These are phyloP conservation scores for Russula sp. DNA, from an alignment of 768 basidiomycete species.

Conservation along the genomic window DNA sequence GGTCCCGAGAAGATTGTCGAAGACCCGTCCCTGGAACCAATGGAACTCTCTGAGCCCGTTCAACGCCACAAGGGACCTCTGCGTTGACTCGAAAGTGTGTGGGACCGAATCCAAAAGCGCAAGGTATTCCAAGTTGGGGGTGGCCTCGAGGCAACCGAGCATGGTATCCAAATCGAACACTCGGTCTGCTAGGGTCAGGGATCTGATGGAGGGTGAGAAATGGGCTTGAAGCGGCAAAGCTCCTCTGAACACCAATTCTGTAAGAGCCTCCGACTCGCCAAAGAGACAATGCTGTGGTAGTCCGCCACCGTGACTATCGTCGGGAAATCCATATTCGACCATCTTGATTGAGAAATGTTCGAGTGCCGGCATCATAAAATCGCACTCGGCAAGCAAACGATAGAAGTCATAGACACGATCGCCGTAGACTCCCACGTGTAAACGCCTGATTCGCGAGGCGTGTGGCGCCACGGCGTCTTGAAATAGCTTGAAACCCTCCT, in stretches of 20 bases:
- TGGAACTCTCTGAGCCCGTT: conserved; percentile 1
- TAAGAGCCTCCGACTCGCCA: background rate
- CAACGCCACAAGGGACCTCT: background rate
- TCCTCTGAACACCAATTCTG: background rate
- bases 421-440: conserved; percentile 7
- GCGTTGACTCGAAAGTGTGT: background rate
- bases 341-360: conserved; percentile 16
- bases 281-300: background rate
- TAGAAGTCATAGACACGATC: conserved; percentile 14
- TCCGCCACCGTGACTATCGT: background rate
- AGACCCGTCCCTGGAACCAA: conserved; percentile 13
- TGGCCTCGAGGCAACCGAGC: conserved; percentile 6
- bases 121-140: conserved; percentile 17
- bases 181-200: conserved; percentile 6
- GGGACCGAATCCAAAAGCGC: conserved; percentile 7
- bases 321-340: conserved; percentile 1
- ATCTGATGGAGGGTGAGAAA: conserved; percentile 7
- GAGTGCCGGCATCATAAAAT: background rate
- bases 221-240: conserved; percentile 2
- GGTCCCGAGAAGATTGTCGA: conserved; percentile 12
- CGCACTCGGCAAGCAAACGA: background rate
- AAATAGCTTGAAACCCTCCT: background rate
- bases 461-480: background rate
- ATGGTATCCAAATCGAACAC: conserved; percentile 6
- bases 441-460: background rate